Base-by-base conservation (phyloP, 768 basidiomycete genomes). In the Pluteus cervinus region DNA sequence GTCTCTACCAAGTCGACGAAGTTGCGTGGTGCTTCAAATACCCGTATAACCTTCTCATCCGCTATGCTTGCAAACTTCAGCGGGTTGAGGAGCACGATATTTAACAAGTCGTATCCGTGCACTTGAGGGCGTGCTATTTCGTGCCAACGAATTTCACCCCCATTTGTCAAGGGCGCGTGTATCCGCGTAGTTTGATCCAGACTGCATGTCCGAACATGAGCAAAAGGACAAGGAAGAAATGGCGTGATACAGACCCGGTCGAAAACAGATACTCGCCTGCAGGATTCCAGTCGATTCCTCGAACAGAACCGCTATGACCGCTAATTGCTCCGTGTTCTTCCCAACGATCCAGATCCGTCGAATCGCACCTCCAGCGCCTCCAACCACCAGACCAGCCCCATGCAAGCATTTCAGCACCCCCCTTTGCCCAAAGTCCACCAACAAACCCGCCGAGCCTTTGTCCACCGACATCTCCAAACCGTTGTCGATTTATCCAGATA, bases 361-460 rank as follows among this genome's bases (percentile, higher is more conserved):
- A 23, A 2, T 44, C 45, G 42, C 74, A 74, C 8, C 63, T 60
- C 94, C 96, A 99, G 22, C 89, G 72, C 48, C 94, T 73, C 84
- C 89, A 93, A 1, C 89, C 86, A 22, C 96, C 96, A 33, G 80
- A 80, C 96, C 96, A 99, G 0, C 92, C 93, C 76, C 82, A 87
- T 2, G 86, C 86, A 12, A 94, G 51, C 0, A 77, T 83, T 28
- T 87, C 79, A 16, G 57, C 51, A 0, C 82, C 83, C 12, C 65
- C 56, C 20, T 54, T 57, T 1, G 73, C 76, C 93, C 93, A 99
- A 4, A 89, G 47, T 0, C 86, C 91, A 2, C 92, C 92, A 28
- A 93, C 82, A 55, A 99, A 97, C 0, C 93, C 94, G 26, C 96
- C 82, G 4, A 88, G 66, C 51, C 92, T 67, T 65, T 92, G 78